Percentiles rank a stretch among this genome's conserved stretches.
Evolutionary conservation across 257 asterid genomes (phyloP).

Genomic region (Scutellaria baicalensis): DNA sequence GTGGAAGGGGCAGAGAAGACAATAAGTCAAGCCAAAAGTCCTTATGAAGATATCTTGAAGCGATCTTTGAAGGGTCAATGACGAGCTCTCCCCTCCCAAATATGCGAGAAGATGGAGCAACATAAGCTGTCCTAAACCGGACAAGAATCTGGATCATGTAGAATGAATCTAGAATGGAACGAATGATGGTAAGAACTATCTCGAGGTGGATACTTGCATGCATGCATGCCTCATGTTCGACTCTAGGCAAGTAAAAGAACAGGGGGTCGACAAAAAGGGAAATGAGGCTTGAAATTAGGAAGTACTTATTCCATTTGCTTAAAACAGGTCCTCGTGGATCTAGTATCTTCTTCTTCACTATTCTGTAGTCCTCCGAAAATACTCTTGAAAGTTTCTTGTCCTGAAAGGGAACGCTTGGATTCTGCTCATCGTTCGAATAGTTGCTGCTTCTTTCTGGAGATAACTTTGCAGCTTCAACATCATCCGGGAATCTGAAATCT

Average conservation of each 20-base stretch:
- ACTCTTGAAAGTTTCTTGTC: constrained; percentile 54
- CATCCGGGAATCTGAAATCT: constrained; percentile 36
- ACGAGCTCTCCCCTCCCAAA: constrained; percentile 73
- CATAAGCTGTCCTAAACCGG: constrained; percentile 54
- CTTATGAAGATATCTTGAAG: constrained; percentile 40
- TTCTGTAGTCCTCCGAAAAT: constrained; percentile 56
- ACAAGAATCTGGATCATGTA: constrained; percentile 42
- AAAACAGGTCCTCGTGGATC: constrained; percentile 54
- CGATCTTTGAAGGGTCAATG: constrained; percentile 47
- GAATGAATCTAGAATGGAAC: constrained; percentile 41
- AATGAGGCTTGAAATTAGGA: constrained; percentile 40
- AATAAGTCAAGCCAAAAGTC: constrained; percentile 49
- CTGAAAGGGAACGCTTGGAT: constrained; percentile 4
- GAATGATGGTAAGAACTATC: constrained; percentile 40
- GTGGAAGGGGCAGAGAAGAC: constrained; percentile 73
- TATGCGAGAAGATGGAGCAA: constrained; percentile 68
- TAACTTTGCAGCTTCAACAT: constrained; percentile 20
- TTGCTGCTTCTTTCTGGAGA: not conserved
- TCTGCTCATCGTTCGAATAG: not conserved
- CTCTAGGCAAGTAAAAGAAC: constrained; percentile 51
- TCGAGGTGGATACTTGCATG: constrained; percentile 37
- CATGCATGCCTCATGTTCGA: constrained; percentile 44
- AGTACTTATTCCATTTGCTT: constrained; percentile 48
- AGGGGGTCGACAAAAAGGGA: constrained; percentile 64
- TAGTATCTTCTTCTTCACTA: constrained; percentile 39